Percentiles rank a stretch among this genome's conserved stretches.
These are phyloP conservation scores for Pochonia chlamydosporia DNA, from an alignment of 2,329 filamentous ascomycete species.

Conservation along the genomic window DNA sequence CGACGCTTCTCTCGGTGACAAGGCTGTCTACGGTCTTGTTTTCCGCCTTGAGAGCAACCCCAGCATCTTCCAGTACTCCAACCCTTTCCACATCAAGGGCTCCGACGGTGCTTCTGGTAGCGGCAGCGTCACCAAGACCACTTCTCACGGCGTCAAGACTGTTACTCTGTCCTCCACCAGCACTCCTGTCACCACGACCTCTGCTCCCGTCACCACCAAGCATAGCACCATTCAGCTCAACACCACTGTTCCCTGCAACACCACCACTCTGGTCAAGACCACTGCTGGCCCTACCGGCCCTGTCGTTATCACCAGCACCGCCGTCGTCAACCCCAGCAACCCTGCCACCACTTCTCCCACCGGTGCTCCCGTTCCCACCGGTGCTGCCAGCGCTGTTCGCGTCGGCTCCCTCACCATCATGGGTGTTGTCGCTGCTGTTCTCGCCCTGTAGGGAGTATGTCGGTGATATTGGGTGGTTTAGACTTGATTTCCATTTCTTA, in stretches of 20 bases:
- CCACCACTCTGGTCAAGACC: slow-evolving; percentile 9
- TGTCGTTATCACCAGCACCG: slow-evolving; percentile 10
- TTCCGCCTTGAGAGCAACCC: slow-evolving; percentile 43
- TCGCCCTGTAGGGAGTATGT: slow-evolving; percentile 34
- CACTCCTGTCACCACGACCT: slow-evolving; percentile 14
- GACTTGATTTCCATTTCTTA: neutral
- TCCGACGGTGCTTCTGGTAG: slow-evolving; percentile 18
- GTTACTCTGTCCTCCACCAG: slow-evolving; percentile 19
- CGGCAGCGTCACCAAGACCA: slow-evolving; percentile 21
- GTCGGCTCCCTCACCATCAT: slow-evolving; percentile 32
- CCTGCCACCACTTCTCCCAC: neutral
- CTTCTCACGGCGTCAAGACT: slow-evolving; percentile 23
- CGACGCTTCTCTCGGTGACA: slow-evolving; percentile 34
- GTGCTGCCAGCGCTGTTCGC: slow-evolving; percentile 23
- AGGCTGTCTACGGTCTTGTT: slow-evolving; percentile 51
- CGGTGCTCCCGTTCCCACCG: neutral
- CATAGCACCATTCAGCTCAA: slow-evolving; percentile 17
- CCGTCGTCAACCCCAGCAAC: slow-evolving; percentile 14
- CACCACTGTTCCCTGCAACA: slow-evolving; percentile 11
- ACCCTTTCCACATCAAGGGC: slow-evolving; percentile 50
- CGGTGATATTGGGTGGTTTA: neutral
- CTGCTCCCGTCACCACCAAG: slow-evolving; percentile 14
- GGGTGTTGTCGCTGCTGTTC: slow-evolving; percentile 33
- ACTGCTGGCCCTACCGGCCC: slow-evolving; percentile 9
- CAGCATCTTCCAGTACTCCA: slow-evolving; percentile 54